Percentiles rank a stretch among this genome's conserved stretches.
Conservation (phyloP, 2,329 filamentous ascomycete species). For the Akanthomyces muscarius region DNA sequence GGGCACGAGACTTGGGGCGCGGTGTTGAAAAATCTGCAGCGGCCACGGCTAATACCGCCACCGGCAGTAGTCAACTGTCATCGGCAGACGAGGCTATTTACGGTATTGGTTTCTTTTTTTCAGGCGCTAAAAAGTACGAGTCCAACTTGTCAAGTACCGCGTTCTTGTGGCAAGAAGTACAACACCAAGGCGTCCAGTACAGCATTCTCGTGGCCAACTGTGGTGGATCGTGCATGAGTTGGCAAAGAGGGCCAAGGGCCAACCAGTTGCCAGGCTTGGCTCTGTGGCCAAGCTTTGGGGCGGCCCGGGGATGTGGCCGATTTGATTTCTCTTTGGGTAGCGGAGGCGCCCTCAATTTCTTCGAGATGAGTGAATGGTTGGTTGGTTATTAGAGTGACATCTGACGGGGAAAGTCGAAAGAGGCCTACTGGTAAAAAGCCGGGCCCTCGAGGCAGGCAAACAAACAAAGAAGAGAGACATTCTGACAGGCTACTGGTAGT, state of each 20-base stretch:
- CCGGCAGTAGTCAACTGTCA: not conserved
- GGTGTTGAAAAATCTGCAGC: not conserved
- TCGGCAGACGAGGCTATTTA: not conserved
- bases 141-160: not conserved
- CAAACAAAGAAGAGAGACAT: too few species aligned
- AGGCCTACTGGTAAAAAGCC: too few species aligned
- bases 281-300: constrained; percentile 4
- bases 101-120: not conserved
- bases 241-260: not conserved
- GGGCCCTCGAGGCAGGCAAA: too few species aligned
- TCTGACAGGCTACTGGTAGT: too few species aligned
- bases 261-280: not conserved
- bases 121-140: not conserved
- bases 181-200: not conserved
- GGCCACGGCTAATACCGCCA: not conserved
- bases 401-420: not conserved
- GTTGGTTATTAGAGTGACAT: not conserved
- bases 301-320: not conserved
- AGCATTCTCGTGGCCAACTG: not conserved
- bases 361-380: not conserved
- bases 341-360: too few species aligned
- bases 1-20: not conserved
- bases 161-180: too few species aligned
- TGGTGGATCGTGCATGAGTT: constrained; percentile 6
- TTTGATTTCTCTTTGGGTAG: too few species aligned